Percentiles rank a stretch among this genome's conserved stretches.
Evolutionary conservation across 2,329 filamentous ascomycete genomes (phyloP).

Genomic region (Alternaria ethzedia): DNA sequence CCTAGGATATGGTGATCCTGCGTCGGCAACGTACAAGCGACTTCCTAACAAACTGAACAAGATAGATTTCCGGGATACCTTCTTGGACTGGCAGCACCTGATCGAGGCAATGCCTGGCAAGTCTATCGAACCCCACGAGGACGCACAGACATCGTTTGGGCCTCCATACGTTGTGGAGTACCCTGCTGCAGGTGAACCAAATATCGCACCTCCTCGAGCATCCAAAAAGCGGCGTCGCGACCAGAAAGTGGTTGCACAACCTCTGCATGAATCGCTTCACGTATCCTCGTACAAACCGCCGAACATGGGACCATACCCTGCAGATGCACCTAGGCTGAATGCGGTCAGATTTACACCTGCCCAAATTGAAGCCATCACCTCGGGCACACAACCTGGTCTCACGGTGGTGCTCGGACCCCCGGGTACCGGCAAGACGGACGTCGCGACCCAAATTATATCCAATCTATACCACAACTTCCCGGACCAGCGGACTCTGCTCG

Average conservation of each 20-base stretch:
- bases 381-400: slow-evolving; percentile 90
- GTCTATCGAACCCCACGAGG: slow-evolving; percentile 78
- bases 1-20: slow-evolving; percentile 93
- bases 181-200: slow-evolving; percentile 43
- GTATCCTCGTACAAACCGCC: slow-evolving; percentile 89
- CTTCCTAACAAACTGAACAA: slow-evolving; percentile 77
- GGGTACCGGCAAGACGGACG: slow-evolving; percentile 98
- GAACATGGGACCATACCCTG: slow-evolving; percentile 87
- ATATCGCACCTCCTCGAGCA: slow-evolving; percentile 59
- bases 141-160: slow-evolving; percentile 74
- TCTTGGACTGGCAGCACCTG: slow-evolving; percentile 93
- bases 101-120: slow-evolving; percentile 88
- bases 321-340: slow-evolving; percentile 83
- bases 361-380: slow-evolving; percentile 91
- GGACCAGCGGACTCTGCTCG: slow-evolving; percentile 84
- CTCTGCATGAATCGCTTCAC: slow-evolving; percentile 67
- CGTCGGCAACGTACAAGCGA: slow-evolving; percentile 84
- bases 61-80: slow-evolving; percentile 92
- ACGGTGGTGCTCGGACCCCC: slow-evolving; percentile 94
- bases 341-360: slow-evolving; percentile 85
- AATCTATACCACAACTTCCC: slow-evolving; percentile 99
- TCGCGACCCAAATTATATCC: slow-evolving; percentile 97
- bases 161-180: slow-evolving; percentile 87
- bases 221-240: slow-evolving; percentile 90
- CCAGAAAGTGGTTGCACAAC: slow-evolving; percentile 67